phyloP scores from a whole-genome alignment of 306 rosid genomes.

The Malus domestica region DNA sequence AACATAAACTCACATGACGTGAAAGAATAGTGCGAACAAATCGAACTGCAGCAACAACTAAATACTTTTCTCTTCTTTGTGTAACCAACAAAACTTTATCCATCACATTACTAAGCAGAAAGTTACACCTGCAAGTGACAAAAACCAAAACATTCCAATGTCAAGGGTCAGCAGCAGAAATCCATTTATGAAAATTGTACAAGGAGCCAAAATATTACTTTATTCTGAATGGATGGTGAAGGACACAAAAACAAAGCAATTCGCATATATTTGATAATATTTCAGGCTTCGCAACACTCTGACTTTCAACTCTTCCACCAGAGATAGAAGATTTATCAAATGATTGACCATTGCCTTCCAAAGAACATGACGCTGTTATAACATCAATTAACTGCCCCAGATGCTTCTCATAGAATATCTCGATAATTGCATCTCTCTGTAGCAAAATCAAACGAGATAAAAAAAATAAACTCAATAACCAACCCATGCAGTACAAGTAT shows the following conservation, averaged over 20 bases:
- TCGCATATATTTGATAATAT: conserved; percentile 82
- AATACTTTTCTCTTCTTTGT: conserved; percentile 65
- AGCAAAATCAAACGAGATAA: conserved; percentile 23
- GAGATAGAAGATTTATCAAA: conserved; percentile 28
- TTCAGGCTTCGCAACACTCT: conserved; percentile 67
- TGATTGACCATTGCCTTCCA: conserved; percentile 39
- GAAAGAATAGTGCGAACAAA: conserved; percentile 79
- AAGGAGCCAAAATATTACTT: conserved; percentile 51
- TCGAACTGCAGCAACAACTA: conserved; percentile 91
- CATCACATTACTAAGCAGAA: conserved; percentile 61
- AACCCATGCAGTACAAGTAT: conserved; percentile 6
- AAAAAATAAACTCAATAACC: conserved; percentile 12
- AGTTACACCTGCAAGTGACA: conserved; percentile 55
- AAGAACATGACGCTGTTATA: conserved; percentile 63
- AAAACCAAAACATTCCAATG: neutral
- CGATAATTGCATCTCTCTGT: conserved; percentile 82
- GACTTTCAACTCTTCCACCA: conserved; percentile 37
- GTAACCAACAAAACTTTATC: conserved; percentile 75
- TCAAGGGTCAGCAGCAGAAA: conserved; percentile 6
- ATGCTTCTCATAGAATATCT: conserved; percentile 88
- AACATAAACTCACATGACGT: conserved; percentile 48
- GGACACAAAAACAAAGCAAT: conserved; percentile 89
- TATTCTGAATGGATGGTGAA: conserved; percentile 92
- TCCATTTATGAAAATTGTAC: conserved; percentile 11
- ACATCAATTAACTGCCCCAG: conserved; percentile 75